Evolutionary conservation across 83 land plant species (phyloP).

Genomic region (Diphasiastrum complanatum): DNA sequence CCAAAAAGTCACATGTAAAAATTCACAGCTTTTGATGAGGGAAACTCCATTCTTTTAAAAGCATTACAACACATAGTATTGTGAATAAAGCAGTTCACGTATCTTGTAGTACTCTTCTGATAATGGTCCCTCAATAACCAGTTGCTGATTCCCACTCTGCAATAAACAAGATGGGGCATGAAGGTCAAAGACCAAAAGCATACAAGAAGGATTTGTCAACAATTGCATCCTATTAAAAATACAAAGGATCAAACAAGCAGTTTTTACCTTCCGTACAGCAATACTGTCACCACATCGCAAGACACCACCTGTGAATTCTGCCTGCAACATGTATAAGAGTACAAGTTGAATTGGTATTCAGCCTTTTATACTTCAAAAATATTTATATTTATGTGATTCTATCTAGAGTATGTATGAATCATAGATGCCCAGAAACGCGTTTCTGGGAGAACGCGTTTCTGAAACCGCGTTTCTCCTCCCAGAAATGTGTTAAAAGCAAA

Average conservation of each 20-base stretch:
- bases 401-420: too few relatives aligned
- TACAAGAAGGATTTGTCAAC: too few relatives aligned
- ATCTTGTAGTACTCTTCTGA: conserved; percentile 86
- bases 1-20: too few relatives aligned
- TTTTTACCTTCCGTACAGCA: conserved; percentile 67
- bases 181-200: neutral
- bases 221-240: neutral
- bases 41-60: too few relatives aligned
- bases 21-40: too few relatives aligned
- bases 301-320: conserved; percentile 79
- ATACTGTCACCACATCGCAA: conserved; percentile 82
- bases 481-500: too few relatives aligned
- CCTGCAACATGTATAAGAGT: conserved; percentile 40
- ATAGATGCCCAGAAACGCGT: too few relatives aligned
- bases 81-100: conserved; percentile 75
- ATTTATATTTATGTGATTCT: too few relatives aligned
- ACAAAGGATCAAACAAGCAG: conserved; percentile 37
- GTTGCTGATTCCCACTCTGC: conserved; percentile 60
- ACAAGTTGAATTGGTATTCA: neutral
- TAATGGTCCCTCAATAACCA: conserved; percentile 88
- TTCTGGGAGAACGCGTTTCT: too few relatives aligned
- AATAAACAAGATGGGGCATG: neutral
- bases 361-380: too few relatives aligned
- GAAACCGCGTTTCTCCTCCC: too few relatives aligned
- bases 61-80: conserved; percentile 75